Evolutionary conservation across 2,329 filamentous ascomycete genomes (phyloP), one percentile per base, ranked within the genome.

Genomic region (Fusarium temperatum): DNA sequence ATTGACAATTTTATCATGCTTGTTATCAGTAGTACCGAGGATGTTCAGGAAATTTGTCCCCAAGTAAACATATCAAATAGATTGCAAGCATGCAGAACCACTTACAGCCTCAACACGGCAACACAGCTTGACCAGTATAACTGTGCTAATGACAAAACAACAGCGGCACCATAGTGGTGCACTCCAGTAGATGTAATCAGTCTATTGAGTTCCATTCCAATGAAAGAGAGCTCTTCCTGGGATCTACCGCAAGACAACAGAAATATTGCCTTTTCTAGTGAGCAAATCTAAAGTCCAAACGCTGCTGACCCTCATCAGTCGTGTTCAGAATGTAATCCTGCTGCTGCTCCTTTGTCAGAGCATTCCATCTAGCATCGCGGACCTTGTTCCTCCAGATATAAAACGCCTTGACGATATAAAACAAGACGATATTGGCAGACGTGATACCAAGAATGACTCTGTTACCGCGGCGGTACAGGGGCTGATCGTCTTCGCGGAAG

Each of bases 281-380:
- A 17, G 79, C 84, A 68, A 89, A 89, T 24, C 85, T 78, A 75
- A 89, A 89, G 72, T 89, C 87, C 61, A 89, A 78, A 76, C 89
- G 85, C 80, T 89, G 87, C 66, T 85, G 84, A 1, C 88, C 88
- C 76, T 89, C 82, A 66, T 89, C 87, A 8, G 80, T 85, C 0
- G 86, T 88, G 35, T 84, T 87, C 39, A 83, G 74, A 6, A 87
- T 66, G 66, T 89, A 90, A 3, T 84, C 78, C 35, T 84, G 81
- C 77, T 85, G 83, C 78, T 89, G 82, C 75, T 86, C 82, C 39
- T 82, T 79, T 1, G 82, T 83, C 79, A 87, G 73, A 0, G 81
- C 79, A 57, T 83, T 81, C 86, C 86, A 88, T 55, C 78, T 81
- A 26, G 76, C 70, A 13, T 86, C 84, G 9, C 85, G 81, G 35